These are phyloP conservation scores for Poa annua DNA, from an alignment of 176 grass and related monocot genomes.

Conservation along the genomic window DNA sequence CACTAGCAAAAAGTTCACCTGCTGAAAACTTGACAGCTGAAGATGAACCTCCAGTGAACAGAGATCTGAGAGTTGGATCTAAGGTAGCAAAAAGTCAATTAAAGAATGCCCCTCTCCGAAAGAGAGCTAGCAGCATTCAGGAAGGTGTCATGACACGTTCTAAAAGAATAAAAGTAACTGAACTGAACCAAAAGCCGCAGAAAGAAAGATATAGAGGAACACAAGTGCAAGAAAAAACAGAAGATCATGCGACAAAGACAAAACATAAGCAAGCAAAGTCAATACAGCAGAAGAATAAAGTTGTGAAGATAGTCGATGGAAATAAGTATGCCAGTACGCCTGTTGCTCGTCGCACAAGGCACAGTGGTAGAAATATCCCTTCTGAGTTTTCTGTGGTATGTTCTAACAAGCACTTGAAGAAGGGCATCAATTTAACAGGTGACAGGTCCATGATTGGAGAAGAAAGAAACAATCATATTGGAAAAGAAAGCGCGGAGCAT, in stretches of 20 bases:
- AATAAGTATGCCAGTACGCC: slow-evolving; percentile 49
- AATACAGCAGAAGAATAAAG: slow-evolving; percentile 46
- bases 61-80: slow-evolving; percentile 30
- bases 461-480: slow-evolving; percentile 34
- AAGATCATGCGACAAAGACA: slow-evolving; percentile 35
- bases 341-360: slow-evolving; percentile 52
- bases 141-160: slow-evolving; percentile 45
- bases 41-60: slow-evolving; percentile 38
- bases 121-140: slow-evolving; percentile 40
- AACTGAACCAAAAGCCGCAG: slow-evolving; percentile 19
- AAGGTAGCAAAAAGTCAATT: slow-evolving; percentile 27
- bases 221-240: slow-evolving; percentile 38
- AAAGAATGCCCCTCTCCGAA: slow-evolving; percentile 37
- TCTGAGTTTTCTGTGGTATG: slow-evolving; percentile 42
- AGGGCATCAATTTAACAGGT: slow-evolving; percentile 29
- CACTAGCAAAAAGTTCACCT: slow-evolving; percentile 56
- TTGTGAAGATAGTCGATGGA: slow-evolving; percentile 41
- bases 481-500: neutral
- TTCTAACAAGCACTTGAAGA: slow-evolving; percentile 42
- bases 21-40: slow-evolving; percentile 43
- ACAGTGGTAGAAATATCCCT: slow-evolving; percentile 32
- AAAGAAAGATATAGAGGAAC: slow-evolving; percentile 18
- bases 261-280: slow-evolving; percentile 49
- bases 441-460: slow-evolving; percentile 18
- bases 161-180: slow-evolving; percentile 52